Evolutionary conservation across 1,139 yeast genomes (phyloP).

Genomic region (Kluyveromyces sp.): DNA sequence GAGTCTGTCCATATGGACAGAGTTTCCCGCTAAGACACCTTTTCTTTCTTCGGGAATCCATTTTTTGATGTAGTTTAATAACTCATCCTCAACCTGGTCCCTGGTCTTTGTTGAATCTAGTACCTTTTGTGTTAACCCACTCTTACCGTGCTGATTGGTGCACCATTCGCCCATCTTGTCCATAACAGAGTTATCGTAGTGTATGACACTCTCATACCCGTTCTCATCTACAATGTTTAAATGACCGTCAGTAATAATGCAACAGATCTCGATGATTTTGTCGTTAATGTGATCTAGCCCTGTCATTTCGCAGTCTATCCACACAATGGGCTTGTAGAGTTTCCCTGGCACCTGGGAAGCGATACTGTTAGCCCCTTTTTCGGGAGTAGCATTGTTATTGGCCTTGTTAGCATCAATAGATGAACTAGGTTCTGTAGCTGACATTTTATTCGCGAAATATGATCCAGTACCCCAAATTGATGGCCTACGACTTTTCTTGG

Average conservation of each 20-base stretch:
- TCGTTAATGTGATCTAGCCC: constrained; percentile 72
- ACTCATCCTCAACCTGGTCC: constrained; percentile 53
- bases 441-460: too few relatives aligned
- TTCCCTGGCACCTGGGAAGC: background rate
- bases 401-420: background rate
- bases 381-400: background rate
- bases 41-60: constrained; percentile 45
- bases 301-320: constrained; percentile 95
- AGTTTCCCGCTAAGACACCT: constrained; percentile 82
- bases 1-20: constrained; percentile 84
- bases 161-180: constrained; percentile 86
- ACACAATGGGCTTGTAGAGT: constrained; percentile 43
- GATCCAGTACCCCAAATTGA: background rate
- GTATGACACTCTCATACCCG: constrained; percentile 78
- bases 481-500: background rate
- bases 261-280: constrained; percentile 84
- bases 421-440: background rate
- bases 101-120: constrained; percentile 47
- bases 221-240: constrained; percentile 56
- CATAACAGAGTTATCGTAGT: constrained; percentile 56
- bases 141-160: constrained; percentile 60
- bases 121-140: constrained; percentile 74
- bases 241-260: constrained; percentile 78
- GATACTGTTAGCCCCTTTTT: too few relatives aligned
- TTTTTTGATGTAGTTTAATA: constrained; percentile 52